Conservation (phyloP, 192 early-diverging fungal genomes). For the Coemansia sp. region DNA sequence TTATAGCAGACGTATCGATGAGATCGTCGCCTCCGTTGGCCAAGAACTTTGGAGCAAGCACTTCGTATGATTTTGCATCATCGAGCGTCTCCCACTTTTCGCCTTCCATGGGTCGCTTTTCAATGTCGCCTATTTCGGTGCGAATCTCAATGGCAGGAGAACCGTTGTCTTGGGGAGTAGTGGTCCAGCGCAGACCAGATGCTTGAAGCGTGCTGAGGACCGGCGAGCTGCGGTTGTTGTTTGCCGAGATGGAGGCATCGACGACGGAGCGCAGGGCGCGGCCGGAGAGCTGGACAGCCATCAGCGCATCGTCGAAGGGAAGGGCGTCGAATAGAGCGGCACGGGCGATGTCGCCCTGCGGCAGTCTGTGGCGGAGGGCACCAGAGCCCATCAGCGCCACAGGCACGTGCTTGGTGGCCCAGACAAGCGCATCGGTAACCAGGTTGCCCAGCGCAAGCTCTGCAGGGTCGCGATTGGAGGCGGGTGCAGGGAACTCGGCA, state of each 20-base stretch:
- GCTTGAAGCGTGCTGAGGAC: slow-evolving; percentile 62
- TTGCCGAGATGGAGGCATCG: slow-evolving; percentile 39
- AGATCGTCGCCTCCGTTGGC: slow-evolving; percentile 64
- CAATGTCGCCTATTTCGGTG: neutral
- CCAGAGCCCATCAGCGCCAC: slow-evolving; percentile 66
- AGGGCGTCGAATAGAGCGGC: slow-evolving; percentile 60
- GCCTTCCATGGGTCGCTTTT: slow-evolving; percentile 22
- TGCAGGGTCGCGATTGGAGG: slow-evolving; percentile 40
- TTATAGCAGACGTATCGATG: slow-evolving; percentile 9
- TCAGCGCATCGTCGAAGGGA: slow-evolving; percentile 66
- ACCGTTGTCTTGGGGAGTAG: neutral
- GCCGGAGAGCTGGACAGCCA: slow-evolving; percentile 56
- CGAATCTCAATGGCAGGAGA: slow-evolving; percentile 9
- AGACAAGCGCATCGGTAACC: slow-evolving; percentile 66
- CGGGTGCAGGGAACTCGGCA: slow-evolving; percentile 41
- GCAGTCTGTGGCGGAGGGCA: slow-evolving; percentile 59
- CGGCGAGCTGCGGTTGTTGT: slow-evolving; percentile 15
- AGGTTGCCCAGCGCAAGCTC: slow-evolving; percentile 68
- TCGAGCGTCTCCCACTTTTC: slow-evolving; percentile 44
- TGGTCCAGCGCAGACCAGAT: slow-evolving; percentile 56
- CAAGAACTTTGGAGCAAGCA: slow-evolving; percentile 62
- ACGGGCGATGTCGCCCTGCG: slow-evolving; percentile 57
- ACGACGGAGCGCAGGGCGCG: slow-evolving; percentile 56
- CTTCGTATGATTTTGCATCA: slow-evolving; percentile 45
- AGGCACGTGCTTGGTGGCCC: slow-evolving; percentile 28